Evolutionary conservation across 805 yeast species (phyloP).

Genomic region (Clavispora asparagi): DNA sequence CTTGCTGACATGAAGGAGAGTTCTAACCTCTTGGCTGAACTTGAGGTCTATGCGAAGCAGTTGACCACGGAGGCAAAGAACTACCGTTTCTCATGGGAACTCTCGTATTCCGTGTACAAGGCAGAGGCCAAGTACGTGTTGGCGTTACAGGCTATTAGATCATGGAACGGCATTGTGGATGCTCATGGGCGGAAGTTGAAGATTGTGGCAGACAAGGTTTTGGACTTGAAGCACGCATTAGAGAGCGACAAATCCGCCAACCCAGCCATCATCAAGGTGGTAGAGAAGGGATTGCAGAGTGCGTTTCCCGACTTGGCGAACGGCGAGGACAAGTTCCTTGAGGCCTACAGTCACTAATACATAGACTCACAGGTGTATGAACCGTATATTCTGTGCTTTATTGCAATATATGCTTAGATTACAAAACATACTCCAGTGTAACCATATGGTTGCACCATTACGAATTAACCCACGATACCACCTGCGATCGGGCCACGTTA

Average conservation of each 20-base stretch:
- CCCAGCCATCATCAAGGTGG: conserved; percentile 41
- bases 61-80: conserved; percentile 39
- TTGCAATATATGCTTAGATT: too few species aligned
- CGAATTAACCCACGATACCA: conserved; percentile 37
- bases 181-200: conserved; percentile 13
- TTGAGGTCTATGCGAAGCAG: conserved; percentile 39
- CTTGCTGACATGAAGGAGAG: conserved; percentile 21
- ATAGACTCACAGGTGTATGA: too few species aligned
- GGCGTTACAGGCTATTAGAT: conserved; percentile 41
- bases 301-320: conserved; percentile 30
- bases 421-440: too few species aligned
- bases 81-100: conserved; percentile 36
- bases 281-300: conserved; percentile 29
- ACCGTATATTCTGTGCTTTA: too few species aligned
- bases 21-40: conserved; percentile 36
- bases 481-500: conserved; percentile 40
- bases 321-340: conserved; percentile 14
- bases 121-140: conserved; percentile 42
- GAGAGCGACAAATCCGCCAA: conserved; percentile 35
- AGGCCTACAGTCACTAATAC: conserved; percentile 8
- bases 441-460: conserved; percentile 5
- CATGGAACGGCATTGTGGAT: conserved; percentile 35
- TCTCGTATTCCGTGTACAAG: conserved; percentile 35
- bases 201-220: conserved; percentile 27
- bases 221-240: conserved; percentile 26